Evolutionary conservation across 2,329 filamentous ascomycete species (phyloP), one percentile per base, ranked within the genome.

Genomic region (Talaromyces sp.): DNA sequence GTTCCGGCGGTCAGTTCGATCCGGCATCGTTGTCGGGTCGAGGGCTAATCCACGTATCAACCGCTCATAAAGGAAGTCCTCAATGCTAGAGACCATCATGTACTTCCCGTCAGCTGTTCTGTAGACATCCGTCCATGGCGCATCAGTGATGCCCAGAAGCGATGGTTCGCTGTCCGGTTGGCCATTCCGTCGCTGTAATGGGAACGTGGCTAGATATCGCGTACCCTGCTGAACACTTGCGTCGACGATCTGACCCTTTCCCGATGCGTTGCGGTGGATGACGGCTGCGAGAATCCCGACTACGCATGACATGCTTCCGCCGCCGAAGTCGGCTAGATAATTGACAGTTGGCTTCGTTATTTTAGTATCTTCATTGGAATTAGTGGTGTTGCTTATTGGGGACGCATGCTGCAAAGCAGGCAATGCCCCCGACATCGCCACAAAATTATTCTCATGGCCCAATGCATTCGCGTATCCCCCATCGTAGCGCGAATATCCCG

Each of bases 181-280:
- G 1, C 61, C 57, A 28, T 63, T 39, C 31, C 62, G 37, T 40
- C 62, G 52, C 25, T 63, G 62, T 2, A 60, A n/a, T 9, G 57
- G 62, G 7, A 63, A 60, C 48, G 50, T 50, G 37, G 62, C 57
- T 48, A 63, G 9, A 39, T 63, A 63, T 8, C 50, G 31, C 12
- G 62, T 59, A 12, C 62, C 58, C 35, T 63, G 62, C 31, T 63
- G 62, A 6, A 63, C 62, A 28, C 62, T 63, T 21, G 62, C 62
- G 44, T 63, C 62, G n/a, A 63, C 50, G 40, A 63, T 52, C 35
- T 63, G 62, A 6, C 62, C 62, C 18, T 60, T 63, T 9, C 58
- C 62, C 37, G 62, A 57, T n/a, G 16, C 31, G 7, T 39, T 40
- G 11, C 62, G 62, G 16, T 63, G 50, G 18, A 63, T 33, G 5